Conservation (phyloP, 352 stramenopile species). For the Globisporangium paddicum region DNA sequence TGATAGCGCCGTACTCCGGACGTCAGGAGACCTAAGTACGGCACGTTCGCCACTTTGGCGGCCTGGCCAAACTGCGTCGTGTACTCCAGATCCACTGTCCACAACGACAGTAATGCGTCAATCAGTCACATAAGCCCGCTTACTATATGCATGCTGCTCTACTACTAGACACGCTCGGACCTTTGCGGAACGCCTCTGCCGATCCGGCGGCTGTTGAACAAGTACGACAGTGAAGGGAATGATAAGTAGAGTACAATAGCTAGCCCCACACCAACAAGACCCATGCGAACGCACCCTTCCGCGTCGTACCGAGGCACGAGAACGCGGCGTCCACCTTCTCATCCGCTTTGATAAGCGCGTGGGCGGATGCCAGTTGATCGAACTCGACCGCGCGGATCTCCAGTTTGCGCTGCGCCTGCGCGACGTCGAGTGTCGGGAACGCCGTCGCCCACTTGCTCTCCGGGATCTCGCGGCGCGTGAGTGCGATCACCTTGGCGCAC, state of each 20-base stretch:
- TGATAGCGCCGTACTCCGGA: slow-evolving; percentile 29
- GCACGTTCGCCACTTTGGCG: slow-evolving; percentile 31
- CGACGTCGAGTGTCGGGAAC: slow-evolving; percentile 44
- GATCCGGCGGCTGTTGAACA: slow-evolving; percentile 42
- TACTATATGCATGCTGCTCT: too few species aligned
- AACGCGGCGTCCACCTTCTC: slow-evolving; percentile 65
- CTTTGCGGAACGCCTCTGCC: slow-evolving; percentile 62
- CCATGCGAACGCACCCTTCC: slow-evolving; percentile 32
- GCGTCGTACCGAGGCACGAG: slow-evolving; percentile 68
- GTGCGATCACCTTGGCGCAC: slow-evolving; percentile 55
- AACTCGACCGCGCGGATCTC: slow-evolving; percentile 54
- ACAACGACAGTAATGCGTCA: too few species aligned
- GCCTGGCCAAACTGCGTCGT: slow-evolving; percentile 49
- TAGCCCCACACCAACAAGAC: neutral
- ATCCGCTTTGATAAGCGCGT: slow-evolving; percentile 10
- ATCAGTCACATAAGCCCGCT: too few species aligned
- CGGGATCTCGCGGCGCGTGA: slow-evolving; percentile 53
- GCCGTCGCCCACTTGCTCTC: slow-evolving; percentile 26
- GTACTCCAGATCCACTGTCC: slow-evolving; percentile 70
- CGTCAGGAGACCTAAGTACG: slow-evolving; percentile 67
- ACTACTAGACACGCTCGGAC: too few species aligned
- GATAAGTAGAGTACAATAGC: neutral
- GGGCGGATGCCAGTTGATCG: slow-evolving; percentile 31
- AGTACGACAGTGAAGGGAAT: too few species aligned
- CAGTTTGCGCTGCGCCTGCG: slow-evolving; percentile 38